phyloP scores from a whole-genome alignment of 305 asterid species.

The Rubia balearica region DNA sequence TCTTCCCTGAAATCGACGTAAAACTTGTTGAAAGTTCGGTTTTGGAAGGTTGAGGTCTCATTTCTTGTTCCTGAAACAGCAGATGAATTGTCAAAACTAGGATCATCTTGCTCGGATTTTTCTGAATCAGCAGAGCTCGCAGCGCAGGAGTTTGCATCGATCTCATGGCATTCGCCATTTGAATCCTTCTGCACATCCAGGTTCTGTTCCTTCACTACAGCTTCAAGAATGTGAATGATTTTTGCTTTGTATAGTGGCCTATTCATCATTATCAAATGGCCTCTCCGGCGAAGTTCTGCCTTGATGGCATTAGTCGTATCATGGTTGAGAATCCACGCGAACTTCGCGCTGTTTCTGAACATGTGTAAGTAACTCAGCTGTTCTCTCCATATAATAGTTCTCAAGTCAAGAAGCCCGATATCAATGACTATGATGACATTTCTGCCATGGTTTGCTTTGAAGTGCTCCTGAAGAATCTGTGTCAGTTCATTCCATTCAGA shows the following conservation, averaged over 20 bases:
- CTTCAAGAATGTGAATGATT: constrained; percentile 61
- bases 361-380: constrained; percentile 65
- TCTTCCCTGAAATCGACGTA: constrained; percentile 24
- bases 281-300: constrained; percentile 60
- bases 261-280: constrained; percentile 66
- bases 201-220: constrained; percentile 37
- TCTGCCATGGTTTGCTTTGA: constrained; percentile 21
- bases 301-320: constrained; percentile 57
- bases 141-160: constrained; percentile 43
- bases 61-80: constrained; percentile 14
- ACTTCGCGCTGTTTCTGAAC: constrained; percentile 42
- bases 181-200: constrained; percentile 27
- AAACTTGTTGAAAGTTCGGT: constrained; percentile 17
- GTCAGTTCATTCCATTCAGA: constrained; percentile 81
- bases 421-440: constrained; percentile 49
- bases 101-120: constrained; percentile 40
- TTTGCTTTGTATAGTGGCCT: constrained; percentile 75
- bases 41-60: constrained; percentile 20
- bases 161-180: constrained; percentile 48
- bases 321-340: constrained; percentile 75
- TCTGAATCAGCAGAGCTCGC: constrained; percentile 62
- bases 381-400: constrained; percentile 69
- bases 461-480: constrained; percentile 44
- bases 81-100: constrained; percentile 15
- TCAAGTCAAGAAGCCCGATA: constrained; percentile 68